These are phyloP conservation scores for Boechera divaricarpa DNA, from an alignment of 345 rosid species.

Conservation along the genomic window DNA sequence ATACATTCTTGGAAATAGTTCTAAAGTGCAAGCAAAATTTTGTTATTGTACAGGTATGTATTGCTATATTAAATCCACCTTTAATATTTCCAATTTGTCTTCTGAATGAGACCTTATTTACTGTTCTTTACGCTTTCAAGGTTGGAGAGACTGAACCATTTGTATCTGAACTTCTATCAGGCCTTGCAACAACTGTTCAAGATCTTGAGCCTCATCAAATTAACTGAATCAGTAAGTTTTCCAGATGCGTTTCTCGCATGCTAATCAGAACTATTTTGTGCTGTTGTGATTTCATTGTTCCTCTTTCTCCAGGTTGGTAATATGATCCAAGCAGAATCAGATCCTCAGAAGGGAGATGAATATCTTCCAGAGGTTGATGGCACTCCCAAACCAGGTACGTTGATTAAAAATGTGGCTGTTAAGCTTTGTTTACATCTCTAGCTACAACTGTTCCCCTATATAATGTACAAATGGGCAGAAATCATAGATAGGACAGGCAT, in stretches of 20 bases:
- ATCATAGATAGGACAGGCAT: conserved; percentile 54
- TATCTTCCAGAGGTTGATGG: conserved; percentile 94
- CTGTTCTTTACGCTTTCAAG: conserved; percentile 51
- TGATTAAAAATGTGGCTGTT: conserved; percentile 8
- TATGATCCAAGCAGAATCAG: conserved; percentile 99
- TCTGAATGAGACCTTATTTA: conserved; percentile 16
- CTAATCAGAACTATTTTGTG: conserved; percentile 9
- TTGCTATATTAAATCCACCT: conserved; percentile 1
- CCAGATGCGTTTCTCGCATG: neutral
- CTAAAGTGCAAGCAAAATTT: conserved; percentile 98
- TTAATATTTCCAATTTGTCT: neutral
- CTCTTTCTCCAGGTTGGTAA: conserved; percentile 72
- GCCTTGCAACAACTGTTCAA: conserved; percentile 90
- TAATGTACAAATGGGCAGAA: conserved; percentile 92
- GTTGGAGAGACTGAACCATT: conserved; percentile 97
- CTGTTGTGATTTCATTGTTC: conserved; percentile 3
- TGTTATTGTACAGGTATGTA: conserved; percentile 86
- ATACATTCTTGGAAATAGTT: conserved; percentile 98
- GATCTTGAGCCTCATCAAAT: conserved; percentile 99
- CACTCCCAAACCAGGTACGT: conserved; percentile 89
- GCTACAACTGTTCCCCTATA: conserved; percentile 23
- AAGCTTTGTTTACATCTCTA: conserved; percentile 22
- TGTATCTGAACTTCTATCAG: conserved; percentile 95
- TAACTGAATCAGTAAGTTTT: conserved; percentile 88
- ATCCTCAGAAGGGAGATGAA: conserved; percentile 94